Evolutionary conservation across 345 rosid species (phyloP).

Genomic region (Gossypium thurberi): DNA sequence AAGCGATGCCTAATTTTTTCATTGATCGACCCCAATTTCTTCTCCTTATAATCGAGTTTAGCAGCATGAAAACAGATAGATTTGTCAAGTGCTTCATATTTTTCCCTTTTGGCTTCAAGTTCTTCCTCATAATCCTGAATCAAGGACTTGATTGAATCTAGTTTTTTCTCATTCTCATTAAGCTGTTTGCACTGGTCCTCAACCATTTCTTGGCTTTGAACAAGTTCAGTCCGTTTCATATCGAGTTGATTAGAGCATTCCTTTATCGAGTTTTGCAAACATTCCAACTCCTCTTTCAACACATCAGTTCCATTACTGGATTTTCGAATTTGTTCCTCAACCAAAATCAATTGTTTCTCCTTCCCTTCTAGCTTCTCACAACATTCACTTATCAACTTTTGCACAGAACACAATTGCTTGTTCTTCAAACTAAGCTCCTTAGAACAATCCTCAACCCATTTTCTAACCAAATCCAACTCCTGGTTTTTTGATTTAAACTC

Average conservation of each 20-base stretch:
- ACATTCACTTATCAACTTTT: slow-evolving; percentile 7
- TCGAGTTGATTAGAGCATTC: slow-evolving; percentile 5
- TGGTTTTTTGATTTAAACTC: neutral
- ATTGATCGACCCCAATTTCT: slow-evolving; percentile 9
- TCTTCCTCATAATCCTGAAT: slow-evolving; percentile 15
- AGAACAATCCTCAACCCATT: neutral
- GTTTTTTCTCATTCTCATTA: neutral
- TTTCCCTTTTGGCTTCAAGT: slow-evolving; percentile 20
- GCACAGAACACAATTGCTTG: slow-evolving; percentile 8
- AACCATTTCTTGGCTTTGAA: neutral
- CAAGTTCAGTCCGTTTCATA: neutral
- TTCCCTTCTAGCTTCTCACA: slow-evolving; percentile 3
- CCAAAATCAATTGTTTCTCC: slow-evolving; percentile 13
- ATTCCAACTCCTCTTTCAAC: slow-evolving; percentile 16
- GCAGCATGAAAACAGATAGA: slow-evolving; percentile 10
- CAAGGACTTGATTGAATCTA: neutral
- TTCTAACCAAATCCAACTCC: neutral
- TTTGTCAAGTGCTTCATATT: slow-evolving; percentile 17
- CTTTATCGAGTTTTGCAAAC: neutral
- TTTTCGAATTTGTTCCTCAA: neutral
- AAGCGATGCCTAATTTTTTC: neutral
- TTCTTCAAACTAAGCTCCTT: slow-evolving; percentile 4
- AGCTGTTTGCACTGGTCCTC: neutral
- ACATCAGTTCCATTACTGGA: neutral
- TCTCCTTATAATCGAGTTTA: slow-evolving; percentile 15